Base-by-base conservation (phyloP, 176 grass and related monocot genomes). In the Eleusine coracana region DNA sequence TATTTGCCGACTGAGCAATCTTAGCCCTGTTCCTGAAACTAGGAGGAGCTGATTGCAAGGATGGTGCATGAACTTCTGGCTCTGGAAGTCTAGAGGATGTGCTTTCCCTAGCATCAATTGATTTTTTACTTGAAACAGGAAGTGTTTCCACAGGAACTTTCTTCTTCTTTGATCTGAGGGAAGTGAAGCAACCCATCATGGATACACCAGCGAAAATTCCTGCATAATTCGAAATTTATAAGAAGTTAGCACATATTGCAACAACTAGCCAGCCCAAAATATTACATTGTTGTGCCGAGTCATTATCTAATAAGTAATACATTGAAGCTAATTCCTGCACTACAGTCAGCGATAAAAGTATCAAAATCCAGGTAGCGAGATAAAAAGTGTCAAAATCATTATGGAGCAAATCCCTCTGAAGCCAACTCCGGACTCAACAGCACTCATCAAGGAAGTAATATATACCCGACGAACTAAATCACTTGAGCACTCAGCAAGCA, bases 181-280 rank as follows among this genome's bases (percentile, higher is more conserved):
- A 89, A 17, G 97, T 87, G 79, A 99, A 99, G 74, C 97, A 99
- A 70, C 97, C 97, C 97, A 99, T 96, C 79, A 86, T 94, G 80
- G 61, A 31, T 37, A 37, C 61, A 54, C 18, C 52, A 11, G 49
- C 31, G 12, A 28, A 68, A 68, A 86, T 18, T 54, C 10, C 80
- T 74, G 74, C 75, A 79, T 58, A 78, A 80, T 55, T 64, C 5
- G 36, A 77, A 48, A 76, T 59, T n/a, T 68, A 29, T 37, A 16
- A 6, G 59, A 54, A 56, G 61, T 75, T 69, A 92, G 68, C 20
- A 13, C 41, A 65, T 49, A 75, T 60, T 51, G 46, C 40, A 60
- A 82, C 70, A 84, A 68, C 31, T 34, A 82, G 48, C 20, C 41
- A 81, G 51, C 18, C 13, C 23, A 56, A 56, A 16, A 10, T 50